Base-by-base conservation (phyloP, 2,329 filamentous ascomycete genomes). In the Periglandula ipomoeae region DNA sequence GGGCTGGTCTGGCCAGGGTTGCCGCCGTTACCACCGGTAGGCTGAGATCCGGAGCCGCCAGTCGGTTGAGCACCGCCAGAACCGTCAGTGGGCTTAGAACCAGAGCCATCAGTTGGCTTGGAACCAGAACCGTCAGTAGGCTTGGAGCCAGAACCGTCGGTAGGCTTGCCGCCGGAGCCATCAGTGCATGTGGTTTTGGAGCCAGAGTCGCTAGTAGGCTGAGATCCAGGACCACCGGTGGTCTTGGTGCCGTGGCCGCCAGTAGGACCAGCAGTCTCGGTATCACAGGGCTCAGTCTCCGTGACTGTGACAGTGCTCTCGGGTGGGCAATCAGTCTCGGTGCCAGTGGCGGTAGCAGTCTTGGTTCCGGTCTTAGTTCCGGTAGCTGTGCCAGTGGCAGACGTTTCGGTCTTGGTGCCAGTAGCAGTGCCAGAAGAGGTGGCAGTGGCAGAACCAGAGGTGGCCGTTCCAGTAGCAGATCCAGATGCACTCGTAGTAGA, bases 201-300 rank as follows among this genome's bases (percentile, higher is more conserved):
- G 10, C 23, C 45, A 24, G 44, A 38, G 7, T 20, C 19, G 6
- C 23, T 20, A 7, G 32, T 47, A 8, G 41, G 11, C 41, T 30
- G 22, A 27, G 41, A 44, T 24, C 41, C 41, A 26, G 41, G 17
- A 8, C 41, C 41, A 5, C 22, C 22, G 17, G 22, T 27, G 11
- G 41, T 7, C 20, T 22, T 6, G 1, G 42, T 15, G 15, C 42
- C 42, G 32, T 23, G 17, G 10, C 42, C 42, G 32, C 44, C n/a
- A 23, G 22, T 40, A 47, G 23, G 3, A 40, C n/a, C n/a, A 19
- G 34, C 35, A 32, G 24, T 38, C 22, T 26, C 20, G 32, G 39
- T 44, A 13, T 32, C 15, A 11, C 47, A 44, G 24, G 47, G 40
- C n/a, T n/a, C n/a, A n/a, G n/a, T n/a, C n/a, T n/a, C n/a, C n/a